These are phyloP conservation scores for Talaromyces liani DNA, from an alignment of 495 filamentous ascomycete species.

Conservation along the genomic window DNA sequence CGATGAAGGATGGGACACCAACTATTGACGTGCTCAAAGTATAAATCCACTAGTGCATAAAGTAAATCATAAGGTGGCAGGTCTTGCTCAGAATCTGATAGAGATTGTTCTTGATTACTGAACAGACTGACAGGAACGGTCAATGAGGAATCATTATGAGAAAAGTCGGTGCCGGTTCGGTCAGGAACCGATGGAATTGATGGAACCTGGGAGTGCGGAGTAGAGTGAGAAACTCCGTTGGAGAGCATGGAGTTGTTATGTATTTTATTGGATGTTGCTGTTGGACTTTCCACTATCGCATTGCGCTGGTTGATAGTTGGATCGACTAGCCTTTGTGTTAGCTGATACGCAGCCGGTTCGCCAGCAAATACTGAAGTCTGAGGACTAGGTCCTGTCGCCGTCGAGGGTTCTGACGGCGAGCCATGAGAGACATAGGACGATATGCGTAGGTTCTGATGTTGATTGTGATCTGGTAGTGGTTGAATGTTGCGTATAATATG, in stretches of 20 bases:
- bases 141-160: constrained; percentile 39
- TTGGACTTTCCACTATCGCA: constrained; percentile 27
- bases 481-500: constrained; percentile 35
- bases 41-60: constrained; percentile 74
- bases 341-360: constrained; percentile 22
- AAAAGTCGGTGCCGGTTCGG: constrained; percentile 24
- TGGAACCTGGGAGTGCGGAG: constrained; percentile 17
- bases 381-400: constrained; percentile 29
- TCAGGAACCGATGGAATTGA: constrained; percentile 9
- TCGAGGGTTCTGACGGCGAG: constrained; percentile 37
- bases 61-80: constrained; percentile 80
- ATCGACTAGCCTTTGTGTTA: neutral
- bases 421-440: constrained; percentile 28
- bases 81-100: constrained; percentile 57
- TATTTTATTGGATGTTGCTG: constrained; percentile 28
- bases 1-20: constrained; percentile 88
- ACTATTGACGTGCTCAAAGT: constrained; percentile 85
- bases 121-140: constrained; percentile 35
- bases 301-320: constrained; percentile 19
- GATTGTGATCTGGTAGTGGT: neutral
- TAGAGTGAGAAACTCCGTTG: constrained; percentile 16
- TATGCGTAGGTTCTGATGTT: neutral
- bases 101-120: constrained; percentile 34
- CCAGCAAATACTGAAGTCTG: constrained; percentile 28
- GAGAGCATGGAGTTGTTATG: constrained; percentile 18